phyloP scores from a whole-genome alignment of 768 basidiomycete species.

The Strobilomyces confusus region DNA sequence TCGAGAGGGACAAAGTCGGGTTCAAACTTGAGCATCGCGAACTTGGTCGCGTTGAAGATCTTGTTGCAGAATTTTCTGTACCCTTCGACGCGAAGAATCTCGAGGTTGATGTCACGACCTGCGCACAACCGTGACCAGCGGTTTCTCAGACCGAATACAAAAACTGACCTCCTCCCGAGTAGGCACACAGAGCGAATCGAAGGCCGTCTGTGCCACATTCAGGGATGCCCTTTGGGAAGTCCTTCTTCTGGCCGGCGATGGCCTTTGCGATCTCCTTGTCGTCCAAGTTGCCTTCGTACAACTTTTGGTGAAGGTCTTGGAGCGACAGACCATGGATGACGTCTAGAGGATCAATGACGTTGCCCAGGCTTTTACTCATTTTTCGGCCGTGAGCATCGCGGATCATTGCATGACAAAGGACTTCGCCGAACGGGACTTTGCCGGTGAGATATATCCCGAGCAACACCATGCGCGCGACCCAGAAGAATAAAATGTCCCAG shows the following conservation, averaged over 20 bases:
- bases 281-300: slow-evolving; percentile 89
- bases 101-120: slow-evolving; percentile 97
- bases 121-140: not conserved
- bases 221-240: slow-evolving; percentile 98
- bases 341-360: slow-evolving; percentile 96
- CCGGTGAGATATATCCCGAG: slow-evolving; percentile 88
- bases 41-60: slow-evolving; percentile 98
- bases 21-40: slow-evolving; percentile 97
- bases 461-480: slow-evolving; percentile 98
- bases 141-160: not conserved
- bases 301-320: slow-evolving; percentile 77
- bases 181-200: slow-evolving; percentile 92
- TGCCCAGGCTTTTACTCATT: slow-evolving; percentile 98
- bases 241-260: slow-evolving; percentile 93
- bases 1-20: slow-evolving; percentile 74
- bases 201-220: slow-evolving; percentile 98
- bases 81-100: slow-evolving; percentile 93
- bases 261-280: slow-evolving; percentile 91
- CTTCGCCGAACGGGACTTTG: slow-evolving; percentile 91
- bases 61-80: slow-evolving; percentile 99
- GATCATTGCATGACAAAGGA: slow-evolving; percentile 97
- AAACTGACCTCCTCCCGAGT: slow-evolving; percentile 76
- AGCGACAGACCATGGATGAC: slow-evolving; percentile 84
- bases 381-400: slow-evolving; percentile 98
- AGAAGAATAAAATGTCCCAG: slow-evolving; percentile 99